These are phyloP conservation scores for Aspergillus sp. DNA, from an alignment of 2,329 filamentous ascomycete species.

Conservation along the genomic window DNA sequence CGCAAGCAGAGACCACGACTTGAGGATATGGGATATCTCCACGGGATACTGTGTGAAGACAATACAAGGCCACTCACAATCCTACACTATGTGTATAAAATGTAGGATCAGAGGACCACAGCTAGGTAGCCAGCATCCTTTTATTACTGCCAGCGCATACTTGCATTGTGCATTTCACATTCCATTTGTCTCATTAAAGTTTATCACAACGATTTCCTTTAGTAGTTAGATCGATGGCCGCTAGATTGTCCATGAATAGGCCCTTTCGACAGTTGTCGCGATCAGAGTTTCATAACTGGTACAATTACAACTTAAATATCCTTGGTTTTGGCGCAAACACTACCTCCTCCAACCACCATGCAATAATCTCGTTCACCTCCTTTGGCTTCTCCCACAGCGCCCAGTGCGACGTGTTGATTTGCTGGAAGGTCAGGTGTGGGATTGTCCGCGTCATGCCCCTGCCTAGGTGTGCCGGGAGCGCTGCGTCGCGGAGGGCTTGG, in stretches of 20 bases:
- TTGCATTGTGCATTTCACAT: not conserved
- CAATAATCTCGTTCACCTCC: constrained; percentile 61
- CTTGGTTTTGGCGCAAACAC: constrained; percentile 30
- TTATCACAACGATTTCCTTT: not conserved
- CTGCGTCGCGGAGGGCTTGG: constrained; percentile 59
- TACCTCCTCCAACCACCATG: constrained; percentile 57
- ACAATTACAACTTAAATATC: constrained; percentile 7
- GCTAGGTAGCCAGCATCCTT: not conserved
- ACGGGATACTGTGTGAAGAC: constrained; percentile 90
- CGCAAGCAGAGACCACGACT: constrained; percentile 73
- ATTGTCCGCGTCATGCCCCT: constrained; percentile 62
- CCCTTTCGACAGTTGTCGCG: not conserved
- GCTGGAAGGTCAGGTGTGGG: constrained; percentile 53
- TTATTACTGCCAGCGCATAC: not conserved
- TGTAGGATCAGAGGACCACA: not conserved
- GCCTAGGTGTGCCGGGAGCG: constrained; percentile 65
- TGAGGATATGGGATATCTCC: constrained; percentile 86
- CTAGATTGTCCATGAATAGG: not conserved
- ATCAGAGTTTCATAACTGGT: no score
- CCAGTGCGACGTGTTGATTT: constrained; percentile 73
- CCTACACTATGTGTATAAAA: no score
- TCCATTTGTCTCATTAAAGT: not conserved
- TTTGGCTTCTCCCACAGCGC: constrained; percentile 64
- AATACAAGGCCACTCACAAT: constrained; percentile 59
- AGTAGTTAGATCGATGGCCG: not conserved